phyloP scores from a whole-genome alignment of 495 filamentous ascomycete genomes.

The Penicillium turbatum region DNA sequence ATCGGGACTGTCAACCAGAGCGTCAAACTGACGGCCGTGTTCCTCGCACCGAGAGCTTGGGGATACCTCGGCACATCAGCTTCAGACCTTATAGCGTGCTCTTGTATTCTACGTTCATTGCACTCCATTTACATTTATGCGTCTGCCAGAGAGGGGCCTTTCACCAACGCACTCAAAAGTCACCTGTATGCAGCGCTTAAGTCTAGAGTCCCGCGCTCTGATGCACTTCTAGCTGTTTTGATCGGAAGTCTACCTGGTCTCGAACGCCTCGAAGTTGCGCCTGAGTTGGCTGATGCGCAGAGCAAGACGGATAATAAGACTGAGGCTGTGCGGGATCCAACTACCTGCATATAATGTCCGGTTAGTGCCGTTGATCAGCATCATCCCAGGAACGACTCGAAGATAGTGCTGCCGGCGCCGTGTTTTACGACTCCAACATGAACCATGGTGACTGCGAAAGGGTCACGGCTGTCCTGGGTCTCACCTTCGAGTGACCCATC shows the following conservation, averaged over 20 bases:
- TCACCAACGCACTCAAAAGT: neutral
- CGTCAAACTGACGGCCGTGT: slow-evolving; percentile 49
- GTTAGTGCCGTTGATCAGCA: slow-evolving; percentile 71
- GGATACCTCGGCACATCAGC: no score
- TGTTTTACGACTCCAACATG: neutral
- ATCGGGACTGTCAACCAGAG: slow-evolving; percentile 15
- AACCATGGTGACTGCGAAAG: neutral
- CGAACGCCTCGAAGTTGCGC: neutral
- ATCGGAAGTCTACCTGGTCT: neutral
- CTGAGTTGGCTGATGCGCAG: no score
- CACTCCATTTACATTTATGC: neutral
- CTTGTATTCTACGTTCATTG: no score
- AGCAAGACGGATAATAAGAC: no score
- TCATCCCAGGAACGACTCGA: slow-evolving; percentile 72
- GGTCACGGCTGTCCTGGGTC: neutral
- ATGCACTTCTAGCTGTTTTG: neutral
- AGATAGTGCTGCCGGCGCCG: slow-evolving; percentile 63
- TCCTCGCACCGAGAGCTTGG: slow-evolving; percentile 6
- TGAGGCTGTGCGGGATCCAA: no score
- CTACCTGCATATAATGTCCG: slow-evolving; percentile 64
- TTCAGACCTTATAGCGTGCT: no score
- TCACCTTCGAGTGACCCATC: neutral
- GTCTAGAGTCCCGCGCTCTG: neutral
- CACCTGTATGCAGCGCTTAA: neutral
- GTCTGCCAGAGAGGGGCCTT: neutral